Percentiles rank a stretch among this genome's conserved stretches.
These are phyloP conservation scores for Solanum peruvianum DNA, from an alignment of 257 asterid species.

Conservation along the genomic window DNA sequence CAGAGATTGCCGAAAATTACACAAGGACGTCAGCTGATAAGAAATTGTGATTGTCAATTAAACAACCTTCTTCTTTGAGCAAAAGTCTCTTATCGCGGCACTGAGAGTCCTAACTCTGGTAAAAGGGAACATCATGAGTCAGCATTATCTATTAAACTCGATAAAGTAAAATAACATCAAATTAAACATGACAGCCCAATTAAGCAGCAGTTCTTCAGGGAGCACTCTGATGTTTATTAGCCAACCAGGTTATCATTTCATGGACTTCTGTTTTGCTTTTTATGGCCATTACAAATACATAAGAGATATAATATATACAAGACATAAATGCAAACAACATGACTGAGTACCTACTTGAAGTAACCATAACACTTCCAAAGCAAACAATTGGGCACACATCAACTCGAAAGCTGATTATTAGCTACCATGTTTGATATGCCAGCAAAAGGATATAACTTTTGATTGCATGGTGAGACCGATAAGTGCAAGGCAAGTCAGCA, in stretches of 20 bases:
- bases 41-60: background rate
- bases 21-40: background rate
- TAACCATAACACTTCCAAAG: background rate
- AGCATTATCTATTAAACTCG: background rate
- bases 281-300: background rate
- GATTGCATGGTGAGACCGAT: background rate
- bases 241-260: background rate
- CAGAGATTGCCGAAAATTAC: background rate
- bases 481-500: background rate
- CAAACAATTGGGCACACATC: background rate
- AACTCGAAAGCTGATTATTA: background rate
- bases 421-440: background rate
- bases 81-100: conserved; percentile 56
- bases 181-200: background rate
- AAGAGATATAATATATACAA: background rate
- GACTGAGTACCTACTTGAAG: background rate
- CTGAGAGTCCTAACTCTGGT: conserved; percentile 66
- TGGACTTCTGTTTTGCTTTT: background rate
- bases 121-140: background rate
- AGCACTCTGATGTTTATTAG: background rate
- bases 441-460: background rate
- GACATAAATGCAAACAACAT: background rate
- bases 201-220: background rate
- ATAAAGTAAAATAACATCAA: background rate
- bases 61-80: conserved; percentile 14